phyloP scores from a whole-genome alignment of 2,329 filamentous ascomycete species.

The Clarireedia paspali region DNA sequence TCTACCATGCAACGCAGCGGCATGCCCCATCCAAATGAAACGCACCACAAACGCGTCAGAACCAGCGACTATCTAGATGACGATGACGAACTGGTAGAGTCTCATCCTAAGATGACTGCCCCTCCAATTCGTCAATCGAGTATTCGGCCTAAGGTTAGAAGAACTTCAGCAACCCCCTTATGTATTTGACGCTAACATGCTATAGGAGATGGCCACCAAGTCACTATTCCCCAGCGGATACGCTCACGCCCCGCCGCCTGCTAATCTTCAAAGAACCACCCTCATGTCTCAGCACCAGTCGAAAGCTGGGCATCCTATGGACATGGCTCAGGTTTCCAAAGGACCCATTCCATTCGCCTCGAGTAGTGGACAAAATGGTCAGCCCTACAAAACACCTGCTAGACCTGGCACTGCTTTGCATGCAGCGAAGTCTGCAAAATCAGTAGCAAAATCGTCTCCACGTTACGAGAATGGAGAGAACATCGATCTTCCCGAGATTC shows the following conservation, averaged over 20 bases:
- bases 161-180: slow-evolving; percentile 26
- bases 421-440: slow-evolving; percentile 50
- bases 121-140: slow-evolving; percentile 79
- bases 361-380: slow-evolving; percentile 46
- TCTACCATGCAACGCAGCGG: slow-evolving; percentile 46
- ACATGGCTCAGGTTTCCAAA: slow-evolving; percentile 82
- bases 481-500: slow-evolving; percentile 90
- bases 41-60: slow-evolving; percentile 62
- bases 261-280: slow-evolving; percentile 43
- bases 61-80: slow-evolving; percentile 62
- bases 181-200: slow-evolving; percentile 29
- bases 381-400: slow-evolving; percentile 62
- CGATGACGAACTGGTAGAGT: slow-evolving; percentile 55
- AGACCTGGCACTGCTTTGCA: slow-evolving; percentile 38
- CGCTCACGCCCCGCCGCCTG: slow-evolving; percentile 44
- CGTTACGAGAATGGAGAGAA: slow-evolving; percentile 82
- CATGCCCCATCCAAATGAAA: slow-evolving; percentile 58
- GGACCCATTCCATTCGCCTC: slow-evolving; percentile 86
- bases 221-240: slow-evolving; percentile 55
- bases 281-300: slow-evolving; percentile 60
- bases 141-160: slow-evolving; percentile 37
- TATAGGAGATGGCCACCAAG: slow-evolving; percentile 53
- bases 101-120: slow-evolving; percentile 63
- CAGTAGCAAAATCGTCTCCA: slow-evolving; percentile 63
- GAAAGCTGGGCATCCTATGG: slow-evolving; percentile 61